Conservation (phyloP, 768 basidiomycete species). For the Auriscalpium vulgare region DNA sequence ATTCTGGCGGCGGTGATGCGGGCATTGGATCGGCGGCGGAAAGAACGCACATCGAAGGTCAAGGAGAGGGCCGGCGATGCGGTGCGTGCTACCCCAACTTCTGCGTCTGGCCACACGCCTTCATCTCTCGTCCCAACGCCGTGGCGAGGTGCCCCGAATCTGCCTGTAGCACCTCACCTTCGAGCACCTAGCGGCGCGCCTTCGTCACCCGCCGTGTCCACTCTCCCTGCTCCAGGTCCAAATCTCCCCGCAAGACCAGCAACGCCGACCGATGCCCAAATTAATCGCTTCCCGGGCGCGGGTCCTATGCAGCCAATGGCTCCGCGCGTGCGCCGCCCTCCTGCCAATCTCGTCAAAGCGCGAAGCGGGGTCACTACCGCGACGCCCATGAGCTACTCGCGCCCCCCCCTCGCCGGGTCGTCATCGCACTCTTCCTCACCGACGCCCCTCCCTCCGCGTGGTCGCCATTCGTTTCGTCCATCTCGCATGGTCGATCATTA, state of each 20-base stretch:
- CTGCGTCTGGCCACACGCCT: conserved; percentile 3
- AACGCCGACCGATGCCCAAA: conserved; percentile 9
- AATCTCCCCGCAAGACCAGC: conserved; percentile 13
- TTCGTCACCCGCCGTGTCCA: conserved; percentile 6
- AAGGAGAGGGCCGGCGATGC: conserved; percentile 28
- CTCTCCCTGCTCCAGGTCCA: neutral
- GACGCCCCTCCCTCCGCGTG: conserved; percentile 5
- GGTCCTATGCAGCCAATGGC: conserved; percentile 11
- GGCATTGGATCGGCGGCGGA: conserved; percentile 50
- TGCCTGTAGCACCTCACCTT: conserved; percentile 8
- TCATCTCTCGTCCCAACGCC: conserved; percentile 1
- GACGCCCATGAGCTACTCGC: neutral
- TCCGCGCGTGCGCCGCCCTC: conserved; percentile 13
- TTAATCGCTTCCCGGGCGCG: conserved; percentile 1
- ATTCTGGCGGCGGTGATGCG: conserved; percentile 57
- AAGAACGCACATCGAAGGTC: conserved; percentile 27
- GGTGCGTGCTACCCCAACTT: conserved; percentile 5
- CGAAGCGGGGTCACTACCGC: neutral
- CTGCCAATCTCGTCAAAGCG: conserved; percentile 11
- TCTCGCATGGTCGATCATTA: conserved; percentile 6
- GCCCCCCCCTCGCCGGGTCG: neutral
- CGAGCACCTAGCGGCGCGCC: conserved; percentile 6
- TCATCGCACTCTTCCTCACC: neutral
- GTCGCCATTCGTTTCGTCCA: neutral
- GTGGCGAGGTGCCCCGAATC: conserved; percentile 21